These are phyloP conservation scores for Penicillium waksmanii DNA, from an alignment of 495 filamentous ascomycete species.

Conservation along the genomic window DNA sequence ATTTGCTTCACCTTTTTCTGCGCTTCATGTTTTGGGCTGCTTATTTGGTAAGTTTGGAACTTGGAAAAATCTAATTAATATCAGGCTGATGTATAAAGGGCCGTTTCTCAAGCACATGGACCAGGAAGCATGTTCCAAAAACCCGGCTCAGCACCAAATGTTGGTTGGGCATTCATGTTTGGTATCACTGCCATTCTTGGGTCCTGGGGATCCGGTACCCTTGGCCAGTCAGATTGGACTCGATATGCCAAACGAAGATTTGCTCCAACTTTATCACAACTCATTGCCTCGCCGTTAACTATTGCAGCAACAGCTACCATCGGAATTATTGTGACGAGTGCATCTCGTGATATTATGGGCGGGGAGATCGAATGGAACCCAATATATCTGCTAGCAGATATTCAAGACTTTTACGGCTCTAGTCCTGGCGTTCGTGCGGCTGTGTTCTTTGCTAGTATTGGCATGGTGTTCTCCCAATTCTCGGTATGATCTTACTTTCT, in stretches of 20 bases:
- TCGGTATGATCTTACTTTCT: not conserved
- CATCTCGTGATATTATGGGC: constrained; percentile 11
- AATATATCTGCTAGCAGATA: constrained; percentile 7
- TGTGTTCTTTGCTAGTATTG: constrained; percentile 5
- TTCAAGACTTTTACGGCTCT: constrained; percentile 8
- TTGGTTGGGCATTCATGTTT: constrained; percentile 15
- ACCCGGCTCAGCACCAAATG: constrained; percentile 4
- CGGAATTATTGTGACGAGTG: constrained; percentile 11
- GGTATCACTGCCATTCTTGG: constrained; percentile 15
- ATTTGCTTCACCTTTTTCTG: constrained; percentile 6
- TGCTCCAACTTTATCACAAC: constrained; percentile 11
- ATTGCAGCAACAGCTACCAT: constrained; percentile 9
- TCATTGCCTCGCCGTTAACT: constrained; percentile 9
- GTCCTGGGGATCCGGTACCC: constrained; percentile 15
- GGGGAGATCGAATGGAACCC: constrained; percentile 13
- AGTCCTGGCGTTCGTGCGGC: constrained; percentile 8
- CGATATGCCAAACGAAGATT: constrained; percentile 16
- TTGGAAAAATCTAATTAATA: not conserved
- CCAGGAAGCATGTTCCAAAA: constrained; percentile 10
- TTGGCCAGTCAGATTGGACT: constrained; percentile 16
- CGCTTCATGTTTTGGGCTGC: constrained; percentile 4
- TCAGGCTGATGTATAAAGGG: not conserved
- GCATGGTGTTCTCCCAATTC: constrained; percentile 6
- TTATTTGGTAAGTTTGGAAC: constrained; percentile 4
- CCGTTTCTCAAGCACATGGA: constrained; percentile 9